Evolutionary conservation across 768 basidiomycete genomes (phyloP).

Genomic region (Naganishia randhawae): DNA sequence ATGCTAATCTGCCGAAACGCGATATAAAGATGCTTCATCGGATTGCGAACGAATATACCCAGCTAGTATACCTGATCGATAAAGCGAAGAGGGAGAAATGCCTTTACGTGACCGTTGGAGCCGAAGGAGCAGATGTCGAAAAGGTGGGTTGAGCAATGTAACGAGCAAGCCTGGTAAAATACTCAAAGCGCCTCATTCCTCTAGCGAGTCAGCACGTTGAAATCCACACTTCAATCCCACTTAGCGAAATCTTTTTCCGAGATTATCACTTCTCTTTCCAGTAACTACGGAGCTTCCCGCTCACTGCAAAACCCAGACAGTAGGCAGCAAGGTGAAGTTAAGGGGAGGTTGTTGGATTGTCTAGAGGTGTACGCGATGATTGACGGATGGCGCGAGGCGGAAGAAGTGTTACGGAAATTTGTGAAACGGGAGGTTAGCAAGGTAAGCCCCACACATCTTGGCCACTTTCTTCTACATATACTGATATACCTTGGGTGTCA

Average conservation of each 20-base stretch:
- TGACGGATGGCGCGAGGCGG: constrained; percentile 78
- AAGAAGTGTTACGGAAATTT: constrained; percentile 72
- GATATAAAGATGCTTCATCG: constrained; percentile 57
- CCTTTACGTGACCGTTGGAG: constrained; percentile 58
- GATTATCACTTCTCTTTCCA: not conserved
- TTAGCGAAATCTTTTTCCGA: constrained; percentile 6
- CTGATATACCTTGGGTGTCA: not conserved
- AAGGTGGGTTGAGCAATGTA: constrained; percentile 63
- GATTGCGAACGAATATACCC: constrained; percentile 85
- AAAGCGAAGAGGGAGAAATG: constrained; percentile 77
- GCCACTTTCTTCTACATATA: not conserved
- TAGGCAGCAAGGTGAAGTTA: not conserved
- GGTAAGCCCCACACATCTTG: not conserved
- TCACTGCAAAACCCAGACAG: not conserved
- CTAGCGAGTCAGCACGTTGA: constrained; percentile 12
- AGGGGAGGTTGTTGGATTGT: constrained; percentile 27
- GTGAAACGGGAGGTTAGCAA: constrained; percentile 54
- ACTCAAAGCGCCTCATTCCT: no score
- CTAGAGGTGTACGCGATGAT: constrained; percentile 55
- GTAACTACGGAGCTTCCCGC: not conserved
- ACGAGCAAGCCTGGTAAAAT: no score
- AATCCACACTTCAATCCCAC: constrained; percentile 4
- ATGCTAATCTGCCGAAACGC: constrained; percentile 7
- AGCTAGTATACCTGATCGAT: constrained; percentile 79
- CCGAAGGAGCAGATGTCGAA: constrained; percentile 63